Evolutionary conservation across 768 basidiomycete species (phyloP), one percentile per base, ranked within the genome.

Genomic region (Jaapia argillacea): DNA sequence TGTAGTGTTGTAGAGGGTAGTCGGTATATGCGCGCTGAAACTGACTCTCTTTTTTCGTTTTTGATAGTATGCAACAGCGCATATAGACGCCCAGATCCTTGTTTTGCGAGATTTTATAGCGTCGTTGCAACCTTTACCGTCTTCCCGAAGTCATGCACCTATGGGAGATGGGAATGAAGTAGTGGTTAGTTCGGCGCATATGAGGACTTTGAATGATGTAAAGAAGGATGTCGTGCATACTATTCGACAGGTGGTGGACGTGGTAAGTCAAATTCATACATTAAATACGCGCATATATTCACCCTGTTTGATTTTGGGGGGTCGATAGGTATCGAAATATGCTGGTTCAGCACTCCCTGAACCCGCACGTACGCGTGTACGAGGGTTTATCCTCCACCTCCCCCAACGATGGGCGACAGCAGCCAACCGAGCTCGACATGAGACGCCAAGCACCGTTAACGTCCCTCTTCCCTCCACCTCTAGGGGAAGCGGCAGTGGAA

Each of bases 271-370:
- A 10, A 10, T 16, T 33, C 28, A 33, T 10, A 10, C 28, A 33
- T 33, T 33, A 33, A 10, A 10, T 33, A 33, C 10, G 10, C 10
- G 28, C 10, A 33, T 33, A 33, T 33, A 33, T 16, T 33, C 10
- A 33, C 28, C 28, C 16, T 10, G 43, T 54, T n/a, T n/a, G n/a
- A n/a, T n/a, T n/a, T n/a, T n/a, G n/a, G n/a, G n/a, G n/a, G n/a
- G n/a, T n/a, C 20, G 10, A 10, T 16, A 33, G 28, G 28, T 33
- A 10, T 79, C 75, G 45, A 84, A 79, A 47, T 90, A 92, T 50
- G 85, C 90, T 0, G 91, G 91, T 6, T 74, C 83, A 0, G 85
- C 89, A 0, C 70, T 94, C 4, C 90, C 88, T 0, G 91, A 90
- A 56, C 89, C 83, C 5, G 89, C 90, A 0, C 73, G 81, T 26